Base-by-base conservation (phyloP, 2,329 filamentous ascomycete species). In the Stachybotrys elegans region DNA sequence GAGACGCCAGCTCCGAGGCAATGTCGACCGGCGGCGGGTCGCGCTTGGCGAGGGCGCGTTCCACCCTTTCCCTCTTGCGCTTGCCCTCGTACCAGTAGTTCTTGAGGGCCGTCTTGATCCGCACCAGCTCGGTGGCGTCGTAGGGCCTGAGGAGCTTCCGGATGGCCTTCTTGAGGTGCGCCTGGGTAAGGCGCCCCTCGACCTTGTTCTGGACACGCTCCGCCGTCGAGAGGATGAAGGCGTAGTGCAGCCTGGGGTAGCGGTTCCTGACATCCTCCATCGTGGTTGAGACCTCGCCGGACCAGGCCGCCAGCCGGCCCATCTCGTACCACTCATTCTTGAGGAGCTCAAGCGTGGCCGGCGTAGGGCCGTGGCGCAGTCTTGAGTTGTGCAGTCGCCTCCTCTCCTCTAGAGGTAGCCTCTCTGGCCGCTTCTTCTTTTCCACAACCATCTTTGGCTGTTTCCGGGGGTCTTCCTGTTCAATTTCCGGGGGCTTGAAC, bases 371-470 rank as follows among this genome's bases (percentile, higher is more conserved):
- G n/a, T n/a, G n/a, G n/a, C n/a, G n/a, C n/a, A n/a, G n/a, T n/a
- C n/a, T n/a, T n/a, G n/a, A n/a, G n/a, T n/a, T n/a, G n/a, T n/a
- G n/a, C n/a, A n/a, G n/a, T n/a, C n/a, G n/a, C n/a, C n/a, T n/a
- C n/a, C n/a, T n/a, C n/a, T 59, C 38, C 59, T 55, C 34, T 65
- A 68, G 37, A 63, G 51, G 20, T n/a, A 27, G 7, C 42, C 40
- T 43, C 35, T 43, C 32, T 53, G 45, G 6, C 49, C 23, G 16
- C 55, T 51, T 13, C 48, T 52, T 88, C 90, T 96, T 20, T 89
- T 88, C 11, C 78, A 77, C 78, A 90, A 95, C 25, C 78, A 73
- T 1, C n/a, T n/a, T n/a, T n/a, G n/a, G n/a, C n/a, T n/a, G n/a
- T n/a, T n/a, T n/a, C 67, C 61, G 21, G 68, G 69, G 38, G 64